A percentile compares a stretch with the other conserved stretches of the same genome.
Conservation (phyloP, 192 early-diverging fungal genomes). For the Umbelopsis sp. region DNA sequence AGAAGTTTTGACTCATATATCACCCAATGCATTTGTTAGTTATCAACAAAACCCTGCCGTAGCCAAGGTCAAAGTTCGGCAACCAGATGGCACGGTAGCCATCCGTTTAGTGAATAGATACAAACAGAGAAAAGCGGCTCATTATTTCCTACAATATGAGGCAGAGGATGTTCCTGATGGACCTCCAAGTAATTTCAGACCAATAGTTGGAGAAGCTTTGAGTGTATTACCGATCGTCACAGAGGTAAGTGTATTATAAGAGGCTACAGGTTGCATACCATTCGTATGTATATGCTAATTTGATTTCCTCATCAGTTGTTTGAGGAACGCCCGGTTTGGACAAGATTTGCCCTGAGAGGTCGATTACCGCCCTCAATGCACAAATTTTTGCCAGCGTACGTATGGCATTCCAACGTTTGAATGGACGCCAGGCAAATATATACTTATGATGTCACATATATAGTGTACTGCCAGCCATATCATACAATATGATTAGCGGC, state of each 20-base stretch:
- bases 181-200: background rate
- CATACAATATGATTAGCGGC: constrained; percentile 45
- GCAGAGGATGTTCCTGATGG: background rate
- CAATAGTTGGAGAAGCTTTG: background rate
- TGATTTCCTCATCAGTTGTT: constrained; percentile 29
- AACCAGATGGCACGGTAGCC: constrained; percentile 44
- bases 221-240: background rate
- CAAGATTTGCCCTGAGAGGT: constrained; percentile 35
- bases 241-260: background rate
- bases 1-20: background rate
- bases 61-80: constrained; percentile 47
- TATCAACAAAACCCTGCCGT: constrained; percentile 57
- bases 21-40: constrained; percentile 29
- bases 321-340: constrained; percentile 50
- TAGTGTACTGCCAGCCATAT: constrained; percentile 33
- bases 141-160: background rate
- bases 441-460: background rate
- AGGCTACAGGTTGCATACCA: background rate
- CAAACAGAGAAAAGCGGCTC: background rate
- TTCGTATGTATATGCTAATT: background rate
- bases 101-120: constrained; percentile 7
- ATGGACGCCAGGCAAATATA: background rate
- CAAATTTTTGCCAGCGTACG: constrained; percentile 31
- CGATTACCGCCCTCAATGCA: constrained; percentile 22
- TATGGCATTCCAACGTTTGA: background rate